Percentiles rank a stretch among this genome's conserved stretches.
These are phyloP conservation scores for Suillus placidus DNA, from an alignment of 768 basidiomycete species.

Conservation along the genomic window DNA sequence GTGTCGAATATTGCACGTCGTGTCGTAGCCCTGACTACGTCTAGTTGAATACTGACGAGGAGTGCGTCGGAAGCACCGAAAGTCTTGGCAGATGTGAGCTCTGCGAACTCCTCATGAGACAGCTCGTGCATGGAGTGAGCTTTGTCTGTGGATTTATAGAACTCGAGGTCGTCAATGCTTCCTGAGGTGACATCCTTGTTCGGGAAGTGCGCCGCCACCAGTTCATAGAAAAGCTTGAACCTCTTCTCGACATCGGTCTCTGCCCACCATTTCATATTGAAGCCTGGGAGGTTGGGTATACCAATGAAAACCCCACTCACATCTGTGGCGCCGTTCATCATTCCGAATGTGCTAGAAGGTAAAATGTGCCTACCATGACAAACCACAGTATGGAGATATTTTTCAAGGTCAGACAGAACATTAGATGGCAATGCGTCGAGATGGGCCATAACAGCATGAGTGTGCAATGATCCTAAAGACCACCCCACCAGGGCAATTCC, in stretches of 20 bases:
- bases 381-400: conserved; percentile 12
- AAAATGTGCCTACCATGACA: conserved; percentile 10
- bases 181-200: conserved; percentile 8
- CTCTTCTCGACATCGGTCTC: neutral
- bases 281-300: neutral
- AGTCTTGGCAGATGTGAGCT: conserved; percentile 7
- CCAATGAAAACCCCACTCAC: neutral
- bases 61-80: conserved; percentile 6
- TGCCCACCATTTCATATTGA: neutral
- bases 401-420: conserved; percentile 3
- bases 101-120: conserved; percentile 2
- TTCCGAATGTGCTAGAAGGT: neutral
- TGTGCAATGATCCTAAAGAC: conserved; percentile 12
- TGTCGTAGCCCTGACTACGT: neutral
- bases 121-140: conserved; percentile 6
- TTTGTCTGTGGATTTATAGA: neutral
- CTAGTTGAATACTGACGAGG: neutral
- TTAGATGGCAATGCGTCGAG: conserved; percentile 10
- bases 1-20: conserved; percentile 14
- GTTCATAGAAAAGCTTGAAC: conserved; percentile 7
- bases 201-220: conserved; percentile 1
- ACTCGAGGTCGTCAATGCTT: conserved; percentile 12
- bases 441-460: conserved; percentile 12
- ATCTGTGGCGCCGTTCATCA: neutral
- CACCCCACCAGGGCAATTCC: conserved; percentile 15